Base-by-base conservation (phyloP, 2,329 filamentous ascomycete species). In the Cladosporium sp. region DNA sequence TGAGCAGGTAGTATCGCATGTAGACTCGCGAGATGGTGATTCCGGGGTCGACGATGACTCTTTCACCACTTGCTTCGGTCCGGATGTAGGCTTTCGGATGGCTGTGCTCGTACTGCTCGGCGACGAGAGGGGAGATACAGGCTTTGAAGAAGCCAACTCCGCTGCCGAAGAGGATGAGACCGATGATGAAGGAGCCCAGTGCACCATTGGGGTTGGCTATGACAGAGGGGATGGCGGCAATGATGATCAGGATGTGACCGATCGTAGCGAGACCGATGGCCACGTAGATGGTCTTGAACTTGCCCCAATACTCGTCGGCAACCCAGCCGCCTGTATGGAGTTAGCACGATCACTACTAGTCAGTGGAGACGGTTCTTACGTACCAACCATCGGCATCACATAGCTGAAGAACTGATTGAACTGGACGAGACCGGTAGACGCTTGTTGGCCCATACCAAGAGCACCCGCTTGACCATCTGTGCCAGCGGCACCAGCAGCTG, bases 141-240 rank as follows among this genome's bases (percentile, higher is more conserved):
- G 84, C 79, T 74, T 90, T 91, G 79, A 90, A 89, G 61, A 87
- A 85, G 52, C 86, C 86, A 1, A 85, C 87, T 34, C 86, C 86
- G 19, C 88, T 64, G 17, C 86, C 85, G 64, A 89, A 79, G 59
- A 89, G 77, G 39, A 86, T 66, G 58, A 86, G 73, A 22, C 81
- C 80, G 24, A 81, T 68, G 2, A 84, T 66, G 60, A 89, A 84
- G 43, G 79, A 81, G 1, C 72, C 82, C 39, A 88, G 78, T 0
- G 84, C 74, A 3, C 74, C 72, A 15, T 80, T 74, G 1, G 81
- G 75, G 30, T 80, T 70, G 38, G 78, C 69, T 40, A 89, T 83
- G 40, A 86, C 80, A 3, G 64, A 61, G 0, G 86, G 86, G 1
- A 86, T 70, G 13, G 85, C 79, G 3, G 85, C 81, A 22, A 82